Percentiles rank a stretch among this genome's conserved stretches.
These are phyloP conservation scores for Hypoxylon sp. DNA, from an alignment of 2,329 filamentous ascomycete species.

Conservation along the genomic window DNA sequence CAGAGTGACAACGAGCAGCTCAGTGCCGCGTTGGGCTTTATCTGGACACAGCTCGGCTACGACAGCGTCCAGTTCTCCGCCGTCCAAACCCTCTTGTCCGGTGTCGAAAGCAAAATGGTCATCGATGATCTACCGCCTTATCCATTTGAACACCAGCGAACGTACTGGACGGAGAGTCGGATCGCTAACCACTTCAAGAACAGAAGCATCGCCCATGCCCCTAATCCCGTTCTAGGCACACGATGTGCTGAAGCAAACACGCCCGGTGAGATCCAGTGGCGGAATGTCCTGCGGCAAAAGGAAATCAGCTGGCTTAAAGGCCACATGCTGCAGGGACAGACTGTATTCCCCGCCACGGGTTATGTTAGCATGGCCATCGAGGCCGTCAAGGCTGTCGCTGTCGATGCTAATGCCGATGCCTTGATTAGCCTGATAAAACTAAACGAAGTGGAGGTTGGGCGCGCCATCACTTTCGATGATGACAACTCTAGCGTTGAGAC, in stretches of 20 bases:
- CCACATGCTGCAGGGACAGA: conserved; percentile 23
- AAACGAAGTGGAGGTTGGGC: conserved; percentile 16
- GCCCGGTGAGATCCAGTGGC: conserved; percentile 17
- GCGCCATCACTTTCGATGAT: conserved; percentile 17
- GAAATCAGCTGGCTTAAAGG: conserved; percentile 28
- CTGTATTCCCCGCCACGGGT: conserved; percentile 25
- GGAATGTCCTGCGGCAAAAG: conserved; percentile 24
- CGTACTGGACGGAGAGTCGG: conserved; percentile 27
- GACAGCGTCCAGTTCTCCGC: conserved; percentile 9
- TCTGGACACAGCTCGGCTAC: conserved; percentile 11
- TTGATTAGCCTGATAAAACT: conserved; percentile 13
- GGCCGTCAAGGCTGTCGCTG: conserved; percentile 9
- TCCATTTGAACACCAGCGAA: conserved; percentile 30
- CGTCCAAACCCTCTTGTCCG: conserved; percentile 4
- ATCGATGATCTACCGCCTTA: conserved; percentile 27
- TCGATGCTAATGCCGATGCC: conserved; percentile 11
- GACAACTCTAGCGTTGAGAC: conserved; percentile 6
- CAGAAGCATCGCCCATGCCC: conserved; percentile 11
- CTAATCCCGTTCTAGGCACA: conserved; percentile 14
- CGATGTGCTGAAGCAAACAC: conserved; percentile 6
- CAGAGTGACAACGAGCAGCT: conserved; percentile 3
- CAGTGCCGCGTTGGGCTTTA: background rate
- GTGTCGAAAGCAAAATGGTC: background rate
- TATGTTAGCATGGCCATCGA: conserved; percentile 22
- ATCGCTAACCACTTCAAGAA: conserved; percentile 17